Evolutionary conservation across 148 eudicot species (phyloP).

Genomic region (Mesembryanthemum crystallinum): DNA sequence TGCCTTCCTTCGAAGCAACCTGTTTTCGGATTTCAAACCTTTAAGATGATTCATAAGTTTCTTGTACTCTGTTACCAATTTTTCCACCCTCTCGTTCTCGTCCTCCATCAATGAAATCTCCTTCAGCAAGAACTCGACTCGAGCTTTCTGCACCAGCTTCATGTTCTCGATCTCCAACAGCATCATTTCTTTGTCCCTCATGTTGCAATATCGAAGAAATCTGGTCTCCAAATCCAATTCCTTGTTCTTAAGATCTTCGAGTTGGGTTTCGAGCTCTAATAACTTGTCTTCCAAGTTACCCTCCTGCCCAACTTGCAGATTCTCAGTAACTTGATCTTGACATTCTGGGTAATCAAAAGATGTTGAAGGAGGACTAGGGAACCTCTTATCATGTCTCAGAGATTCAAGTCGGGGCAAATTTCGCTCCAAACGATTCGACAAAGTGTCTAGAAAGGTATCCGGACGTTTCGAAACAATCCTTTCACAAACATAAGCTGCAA

Average conservation of each 20-base stretch:
- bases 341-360: conserved; percentile 9
- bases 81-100: conserved; percentile 33
- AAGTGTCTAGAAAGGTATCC: neutral
- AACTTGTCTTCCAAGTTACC: conserved; percentile 33
- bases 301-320: neutral
- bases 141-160: conserved; percentile 33
- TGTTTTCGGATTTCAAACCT: conserved; percentile 29
- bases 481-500: conserved; percentile 40
- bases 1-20: conserved; percentile 39
- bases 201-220: conserved; percentile 32
- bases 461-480: conserved; percentile 25
- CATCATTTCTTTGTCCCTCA: conserved; percentile 45
- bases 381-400: conserved; percentile 21
- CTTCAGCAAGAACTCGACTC: conserved; percentile 39
- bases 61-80: conserved; percentile 29
- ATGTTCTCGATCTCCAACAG: conserved; percentile 36
- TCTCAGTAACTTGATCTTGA: neutral
- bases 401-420: neutral
- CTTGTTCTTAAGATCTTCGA: conserved; percentile 36
- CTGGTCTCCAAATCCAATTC: conserved; percentile 31
- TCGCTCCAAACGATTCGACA: neutral
- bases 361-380: conserved; percentile 20
- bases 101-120: conserved; percentile 32
- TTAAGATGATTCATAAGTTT: conserved; percentile 30
- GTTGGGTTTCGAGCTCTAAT: conserved; percentile 25